A percentile compares a stretch with the other conserved stretches of the same genome.
These are phyloP conservation scores for Laetiporus sulphureus DNA, from an alignment of 1,284 basidiomycete genomes.

Conservation along the genomic window DNA sequence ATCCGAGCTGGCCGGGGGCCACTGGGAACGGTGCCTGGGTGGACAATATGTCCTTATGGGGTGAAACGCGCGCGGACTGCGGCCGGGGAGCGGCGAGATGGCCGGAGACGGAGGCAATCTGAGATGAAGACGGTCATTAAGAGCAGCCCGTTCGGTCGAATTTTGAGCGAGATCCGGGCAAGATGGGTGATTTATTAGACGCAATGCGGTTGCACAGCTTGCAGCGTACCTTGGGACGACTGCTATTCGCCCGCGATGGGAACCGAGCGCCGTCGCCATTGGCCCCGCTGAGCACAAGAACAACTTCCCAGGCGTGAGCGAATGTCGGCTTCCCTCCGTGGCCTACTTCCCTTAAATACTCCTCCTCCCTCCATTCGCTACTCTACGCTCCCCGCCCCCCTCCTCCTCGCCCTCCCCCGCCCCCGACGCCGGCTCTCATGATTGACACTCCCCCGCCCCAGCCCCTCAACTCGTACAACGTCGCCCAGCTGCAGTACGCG, in stretches of 20 bases:
- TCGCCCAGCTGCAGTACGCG: conserved; percentile 54
- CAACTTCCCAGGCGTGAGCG: conserved; percentile 5
- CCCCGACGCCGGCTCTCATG: conserved; percentile 27
- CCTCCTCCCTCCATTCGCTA: too few species aligned
- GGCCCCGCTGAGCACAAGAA: conserved; percentile 2
- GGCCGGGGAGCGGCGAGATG: background rate
- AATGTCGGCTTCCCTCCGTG: too few species aligned
- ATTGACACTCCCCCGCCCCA: conserved; percentile 27
- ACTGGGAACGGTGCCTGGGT: conserved; percentile 8
- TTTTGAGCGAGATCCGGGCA: conserved; percentile 1
- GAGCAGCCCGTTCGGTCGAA: background rate
- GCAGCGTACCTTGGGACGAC: conserved; percentile 6
- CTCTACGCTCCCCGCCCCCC: conserved; percentile 12
- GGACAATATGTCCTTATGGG: conserved; percentile 1
- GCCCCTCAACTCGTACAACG: conserved; percentile 52
- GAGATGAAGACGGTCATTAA: background rate
- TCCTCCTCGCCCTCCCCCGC: conserved; percentile 23
- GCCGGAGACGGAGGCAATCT: background rate
- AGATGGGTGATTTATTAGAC: conserved; percentile 17
- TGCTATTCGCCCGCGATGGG: conserved; percentile 7
- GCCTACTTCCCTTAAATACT: too few species aligned
- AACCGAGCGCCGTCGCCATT: conserved; percentile 4
- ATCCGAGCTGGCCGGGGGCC: too few species aligned
- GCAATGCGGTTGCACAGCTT: conserved; percentile 15
- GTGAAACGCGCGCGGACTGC: background rate